Evolutionary conservation across 1,284 basidiomycete species (phyloP).

Genomic region (Trichosporon ovoides): DNA sequence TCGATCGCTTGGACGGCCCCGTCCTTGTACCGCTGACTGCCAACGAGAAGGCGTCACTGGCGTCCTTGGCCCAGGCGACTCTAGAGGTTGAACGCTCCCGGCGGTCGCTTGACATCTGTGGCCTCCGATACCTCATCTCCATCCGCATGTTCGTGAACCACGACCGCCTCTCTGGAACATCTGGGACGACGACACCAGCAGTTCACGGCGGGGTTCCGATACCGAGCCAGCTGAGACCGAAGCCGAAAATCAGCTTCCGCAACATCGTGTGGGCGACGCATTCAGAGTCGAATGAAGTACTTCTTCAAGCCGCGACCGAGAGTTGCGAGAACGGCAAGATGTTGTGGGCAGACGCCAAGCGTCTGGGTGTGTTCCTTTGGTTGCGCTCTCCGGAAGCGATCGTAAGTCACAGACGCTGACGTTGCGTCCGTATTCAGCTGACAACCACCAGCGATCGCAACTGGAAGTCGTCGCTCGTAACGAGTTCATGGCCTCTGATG

Average conservation of each 20-base stretch:
- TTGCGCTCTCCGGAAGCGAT: constrained; percentile 67
- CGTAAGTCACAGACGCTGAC: constrained; percentile 53
- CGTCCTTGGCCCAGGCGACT: constrained; percentile 75
- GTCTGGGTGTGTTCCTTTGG: constrained; percentile 84
- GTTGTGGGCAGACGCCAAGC: constrained; percentile 78
- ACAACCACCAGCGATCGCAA: constrained; percentile 59
- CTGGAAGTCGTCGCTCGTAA: constrained; percentile 88
- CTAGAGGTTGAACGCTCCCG: constrained; percentile 84
- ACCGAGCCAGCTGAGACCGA: not conserved
- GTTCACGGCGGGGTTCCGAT: not conserved
- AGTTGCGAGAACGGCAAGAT: constrained; percentile 72
- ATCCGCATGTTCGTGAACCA: constrained; percentile 57
- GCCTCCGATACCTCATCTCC: constrained; percentile 81
- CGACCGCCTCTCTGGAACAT: constrained; percentile 22
- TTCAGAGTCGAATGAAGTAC: constrained; percentile 80
- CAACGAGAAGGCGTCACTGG: constrained; percentile 71
- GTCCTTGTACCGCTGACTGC: constrained; percentile 65
- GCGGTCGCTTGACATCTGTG: constrained; percentile 78
- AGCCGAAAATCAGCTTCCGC: constrained; percentile 56
- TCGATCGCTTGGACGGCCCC: constrained; percentile 60
- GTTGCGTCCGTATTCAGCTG: not conserved
- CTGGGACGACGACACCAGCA: constrained; percentile 25
- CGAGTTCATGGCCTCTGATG: constrained; percentile 78
- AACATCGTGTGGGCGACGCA: constrained; percentile 95
- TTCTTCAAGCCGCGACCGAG: constrained; percentile 64